phyloP scores from a whole-genome alignment of 495 filamentous ascomycete genomes.

The Annulohypoxylon bovei region DNA sequence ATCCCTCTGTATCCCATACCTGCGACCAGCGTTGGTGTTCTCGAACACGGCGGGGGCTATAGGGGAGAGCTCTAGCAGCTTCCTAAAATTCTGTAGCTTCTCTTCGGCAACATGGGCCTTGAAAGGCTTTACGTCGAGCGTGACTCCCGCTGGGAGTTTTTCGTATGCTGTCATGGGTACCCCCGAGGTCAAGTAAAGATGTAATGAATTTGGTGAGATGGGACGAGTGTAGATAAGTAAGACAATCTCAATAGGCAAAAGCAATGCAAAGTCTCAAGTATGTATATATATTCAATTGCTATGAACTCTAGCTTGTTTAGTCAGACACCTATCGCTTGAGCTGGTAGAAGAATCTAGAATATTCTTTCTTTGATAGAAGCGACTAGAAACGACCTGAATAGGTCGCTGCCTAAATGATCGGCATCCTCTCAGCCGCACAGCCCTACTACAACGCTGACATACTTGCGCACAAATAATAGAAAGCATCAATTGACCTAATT shows the following conservation, averaged over 20 bases:
- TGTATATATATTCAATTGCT: background rate
- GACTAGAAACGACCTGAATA: background rate
- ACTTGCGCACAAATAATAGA: background rate
- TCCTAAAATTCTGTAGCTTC: background rate
- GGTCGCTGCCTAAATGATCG: background rate
- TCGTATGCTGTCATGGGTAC: background rate
- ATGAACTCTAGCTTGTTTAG: background rate
- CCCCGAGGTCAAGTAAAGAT: background rate
- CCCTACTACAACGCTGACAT: background rate
- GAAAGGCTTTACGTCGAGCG: background rate
- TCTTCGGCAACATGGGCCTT: background rate
- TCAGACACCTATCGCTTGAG: background rate
- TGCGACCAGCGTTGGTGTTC: slow-evolving; percentile 4
- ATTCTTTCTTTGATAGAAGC: background rate
- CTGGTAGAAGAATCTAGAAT: background rate
- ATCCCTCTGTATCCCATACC: background rate
- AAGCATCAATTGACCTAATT: background rate
- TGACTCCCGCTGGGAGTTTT: background rate
- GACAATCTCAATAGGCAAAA: background rate
- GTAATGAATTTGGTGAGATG: background rate
- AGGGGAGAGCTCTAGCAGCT: background rate
- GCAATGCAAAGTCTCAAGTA: background rate
- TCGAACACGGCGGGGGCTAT: slow-evolving; percentile 9
- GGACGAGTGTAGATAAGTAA: background rate
- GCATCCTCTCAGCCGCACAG: background rate